These are phyloP conservation scores for Spergularia azorica DNA, from an alignment of 179 eudicot species.

Conservation along the genomic window DNA sequence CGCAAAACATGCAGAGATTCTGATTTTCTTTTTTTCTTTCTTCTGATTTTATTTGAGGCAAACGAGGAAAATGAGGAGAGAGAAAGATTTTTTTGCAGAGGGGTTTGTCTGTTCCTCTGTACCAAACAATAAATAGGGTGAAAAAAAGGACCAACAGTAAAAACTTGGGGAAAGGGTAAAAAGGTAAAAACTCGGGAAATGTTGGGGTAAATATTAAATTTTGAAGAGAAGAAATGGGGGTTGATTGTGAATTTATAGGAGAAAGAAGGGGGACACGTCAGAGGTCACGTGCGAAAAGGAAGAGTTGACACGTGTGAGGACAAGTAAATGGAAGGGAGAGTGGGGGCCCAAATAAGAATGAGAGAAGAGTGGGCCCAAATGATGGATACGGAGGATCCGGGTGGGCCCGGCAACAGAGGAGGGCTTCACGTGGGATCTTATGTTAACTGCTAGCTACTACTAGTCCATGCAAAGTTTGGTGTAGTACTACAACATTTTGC, in stretches of 20 bases:
- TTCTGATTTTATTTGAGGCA: background rate
- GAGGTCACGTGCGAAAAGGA: slow-evolving; percentile 36
- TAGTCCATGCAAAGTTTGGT: background rate
- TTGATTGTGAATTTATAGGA: slow-evolving; percentile 33
- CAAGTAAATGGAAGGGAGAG: background rate
- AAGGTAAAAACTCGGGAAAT: slow-evolving; percentile 14
- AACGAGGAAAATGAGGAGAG: slow-evolving; percentile 33
- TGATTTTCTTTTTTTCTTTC: background rate
- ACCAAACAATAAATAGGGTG: too few relatives aligned
- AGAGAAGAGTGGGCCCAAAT: slow-evolving; percentile 22
- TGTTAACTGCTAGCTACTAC: background rate
- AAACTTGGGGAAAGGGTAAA: too few relatives aligned
- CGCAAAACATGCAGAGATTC: slow-evolving; percentile 32
- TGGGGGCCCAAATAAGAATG: background rate
- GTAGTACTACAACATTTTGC: background rate
- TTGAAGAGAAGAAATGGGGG: background rate
- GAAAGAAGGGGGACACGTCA: slow-evolving; percentile 25
- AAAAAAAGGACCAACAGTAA: background rate
- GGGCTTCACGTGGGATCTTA: slow-evolving; percentile 45
- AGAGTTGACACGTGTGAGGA: slow-evolving; percentile 44
- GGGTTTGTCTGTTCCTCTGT: too few relatives aligned
- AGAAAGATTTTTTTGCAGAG: background rate
- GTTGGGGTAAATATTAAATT: background rate
- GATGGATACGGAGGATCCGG: slow-evolving; percentile 61
- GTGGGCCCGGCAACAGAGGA: slow-evolving; percentile 43